These are phyloP conservation scores for Priceomyces carsonii DNA, from an alignment of 805 yeast species.

Conservation along the genomic window DNA sequence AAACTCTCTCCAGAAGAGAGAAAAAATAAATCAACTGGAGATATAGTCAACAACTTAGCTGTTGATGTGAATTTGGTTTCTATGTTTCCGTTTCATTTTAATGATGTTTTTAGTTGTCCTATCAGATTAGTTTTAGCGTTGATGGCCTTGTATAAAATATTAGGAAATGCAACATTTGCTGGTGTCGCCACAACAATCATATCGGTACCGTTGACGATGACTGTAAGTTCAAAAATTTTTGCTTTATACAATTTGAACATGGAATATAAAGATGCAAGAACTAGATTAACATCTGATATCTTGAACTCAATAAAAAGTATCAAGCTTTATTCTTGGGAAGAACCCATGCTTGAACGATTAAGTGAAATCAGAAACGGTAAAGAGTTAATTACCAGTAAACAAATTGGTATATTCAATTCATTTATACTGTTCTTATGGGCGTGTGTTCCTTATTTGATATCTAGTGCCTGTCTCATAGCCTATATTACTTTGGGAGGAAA, in stretches of 20 bases:
- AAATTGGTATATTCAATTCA: constrained; percentile 34
- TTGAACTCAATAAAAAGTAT: constrained; percentile 38
- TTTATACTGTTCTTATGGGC: constrained; percentile 35
- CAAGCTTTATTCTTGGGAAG: constrained; percentile 45
- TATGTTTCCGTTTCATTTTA: constrained; percentile 15
- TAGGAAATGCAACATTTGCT: constrained; percentile 38
- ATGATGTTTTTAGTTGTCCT: constrained; percentile 23
- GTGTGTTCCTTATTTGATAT: constrained; percentile 38
- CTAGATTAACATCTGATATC: constrained; percentile 38
- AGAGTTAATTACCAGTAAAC: constrained; percentile 29
- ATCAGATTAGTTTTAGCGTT: constrained; percentile 26
- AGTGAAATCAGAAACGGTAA: constrained; percentile 33
- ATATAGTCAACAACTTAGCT: constrained; percentile 32
- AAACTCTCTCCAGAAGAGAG: constrained; percentile 31
- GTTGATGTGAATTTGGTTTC: constrained; percentile 25
- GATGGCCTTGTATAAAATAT: constrained; percentile 30
- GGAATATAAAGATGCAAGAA: constrained; percentile 38
- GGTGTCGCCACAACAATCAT: constrained; percentile 33
- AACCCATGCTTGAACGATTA: constrained; percentile 36
- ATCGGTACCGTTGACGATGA: constrained; percentile 31
- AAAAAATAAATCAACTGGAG: constrained; percentile 32
- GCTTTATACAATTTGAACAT: constrained; percentile 25
- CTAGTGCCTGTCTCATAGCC: constrained; percentile 32
- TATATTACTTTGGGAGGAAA: constrained; percentile 23
- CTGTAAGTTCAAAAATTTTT: constrained; percentile 25